phyloP scores from a whole-genome alignment of 1,139 yeast genomes.

The Hemisphaericaspora subhashii region DNA sequence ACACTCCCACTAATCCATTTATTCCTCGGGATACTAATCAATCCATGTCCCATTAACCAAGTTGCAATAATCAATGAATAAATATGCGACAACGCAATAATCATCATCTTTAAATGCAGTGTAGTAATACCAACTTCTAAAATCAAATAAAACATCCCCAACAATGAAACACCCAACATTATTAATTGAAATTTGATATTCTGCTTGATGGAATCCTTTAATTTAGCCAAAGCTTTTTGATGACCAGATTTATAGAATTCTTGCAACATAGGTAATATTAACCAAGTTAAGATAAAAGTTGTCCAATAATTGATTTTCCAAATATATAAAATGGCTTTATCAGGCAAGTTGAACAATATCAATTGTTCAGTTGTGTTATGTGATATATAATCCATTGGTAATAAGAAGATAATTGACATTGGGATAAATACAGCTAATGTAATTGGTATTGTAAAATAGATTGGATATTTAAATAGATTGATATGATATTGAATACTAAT shows the following conservation, averaged over 20 bases:
- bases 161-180: constrained; percentile 51
- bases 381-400: constrained; percentile 44
- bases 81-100: constrained; percentile 78
- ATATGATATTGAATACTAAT: constrained; percentile 40
- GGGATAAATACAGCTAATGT: constrained; percentile 46
- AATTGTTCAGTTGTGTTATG: constrained; percentile 23
- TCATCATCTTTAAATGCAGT: constrained; percentile 59
- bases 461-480: constrained; percentile 36
- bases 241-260: constrained; percentile 74
- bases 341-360: constrained; percentile 33
- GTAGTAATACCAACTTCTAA: constrained; percentile 61
- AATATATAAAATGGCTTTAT: constrained; percentile 48
- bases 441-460: constrained; percentile 34
- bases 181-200: constrained; percentile 63
- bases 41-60: constrained; percentile 86
- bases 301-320: constrained; percentile 84
- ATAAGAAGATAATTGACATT: constrained; percentile 37
- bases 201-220: constrained; percentile 57
- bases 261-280: constrained; percentile 67
- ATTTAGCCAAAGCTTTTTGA: constrained; percentile 43
- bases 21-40: constrained; percentile 64
- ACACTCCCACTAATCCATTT: constrained; percentile 51
- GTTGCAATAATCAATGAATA: constrained; percentile 73
- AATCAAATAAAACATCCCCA: constrained; percentile 61
- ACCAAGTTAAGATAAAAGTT: constrained; percentile 76